Evolutionary conservation across 352 stramenopile genomes (phyloP).

Genomic region (Phytophthora colocasiae): DNA sequence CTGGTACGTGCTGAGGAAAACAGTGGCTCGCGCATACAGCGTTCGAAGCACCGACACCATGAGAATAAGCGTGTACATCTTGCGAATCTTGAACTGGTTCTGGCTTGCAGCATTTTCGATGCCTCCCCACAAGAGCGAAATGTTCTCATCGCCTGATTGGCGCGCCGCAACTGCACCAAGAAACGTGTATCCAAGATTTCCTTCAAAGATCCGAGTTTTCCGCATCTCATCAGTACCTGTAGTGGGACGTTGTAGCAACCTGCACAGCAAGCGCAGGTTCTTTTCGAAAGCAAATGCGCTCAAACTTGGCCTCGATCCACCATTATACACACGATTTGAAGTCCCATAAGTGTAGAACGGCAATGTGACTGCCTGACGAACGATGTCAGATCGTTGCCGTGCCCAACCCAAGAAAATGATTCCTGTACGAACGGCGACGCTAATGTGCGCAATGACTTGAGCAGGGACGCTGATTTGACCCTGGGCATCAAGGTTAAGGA

Average conservation of each 20-base stretch:
- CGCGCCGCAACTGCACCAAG: constrained; percentile 49
- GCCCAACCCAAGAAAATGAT: constrained; percentile 83
- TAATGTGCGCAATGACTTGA: constrained; percentile 62
- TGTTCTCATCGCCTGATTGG: constrained; percentile 33
- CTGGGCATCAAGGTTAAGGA: constrained; percentile 73
- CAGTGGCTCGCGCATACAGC: constrained; percentile 67
- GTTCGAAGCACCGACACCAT: constrained; percentile 85
- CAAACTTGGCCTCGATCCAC: constrained; percentile 38
- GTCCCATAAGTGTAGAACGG: constrained; percentile 58
- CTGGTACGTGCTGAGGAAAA: constrained; percentile 59
- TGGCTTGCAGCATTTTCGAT: constrained; percentile 32
- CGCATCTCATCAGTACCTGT: constrained; percentile 13
- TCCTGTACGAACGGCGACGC: constrained; percentile 74
- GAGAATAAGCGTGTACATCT: constrained; percentile 86
- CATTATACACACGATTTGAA: background rate
- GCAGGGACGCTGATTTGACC: constrained; percentile 60
- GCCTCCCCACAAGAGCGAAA: constrained; percentile 45
- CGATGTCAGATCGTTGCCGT: constrained; percentile 61
- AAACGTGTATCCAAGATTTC: constrained; percentile 77
- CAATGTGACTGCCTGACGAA: constrained; percentile 66
- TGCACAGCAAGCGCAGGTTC: constrained; percentile 63
- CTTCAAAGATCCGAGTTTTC: constrained; percentile 40
- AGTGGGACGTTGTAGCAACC: constrained; percentile 40
- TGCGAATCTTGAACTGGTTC: constrained; percentile 69
- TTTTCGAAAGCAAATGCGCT: constrained; percentile 71